These are phyloP conservation scores for Quercus wislizeni DNA, from an alignment of 306 rosid species.

Conservation along the genomic window DNA sequence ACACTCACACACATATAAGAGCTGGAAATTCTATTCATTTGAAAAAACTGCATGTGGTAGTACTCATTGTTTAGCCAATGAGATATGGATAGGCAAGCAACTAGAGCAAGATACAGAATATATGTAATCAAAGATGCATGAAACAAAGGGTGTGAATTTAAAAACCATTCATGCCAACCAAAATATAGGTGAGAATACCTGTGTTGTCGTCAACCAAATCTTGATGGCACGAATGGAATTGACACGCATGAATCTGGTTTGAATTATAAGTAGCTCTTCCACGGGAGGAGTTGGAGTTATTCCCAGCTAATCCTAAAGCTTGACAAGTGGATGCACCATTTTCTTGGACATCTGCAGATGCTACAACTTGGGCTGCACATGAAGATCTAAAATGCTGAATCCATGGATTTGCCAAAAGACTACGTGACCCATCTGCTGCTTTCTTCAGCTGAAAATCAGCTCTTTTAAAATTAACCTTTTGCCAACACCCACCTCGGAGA, in stretches of 20 bases:
- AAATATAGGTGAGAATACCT: constrained; percentile 33
- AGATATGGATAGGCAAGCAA: no score
- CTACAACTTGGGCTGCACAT: constrained; percentile 28
- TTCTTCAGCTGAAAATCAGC: constrained; percentile 23
- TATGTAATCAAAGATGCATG: background rate
- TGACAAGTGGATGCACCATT: background rate
- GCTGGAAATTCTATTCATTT: no score
- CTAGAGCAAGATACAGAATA: no score
- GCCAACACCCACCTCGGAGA: constrained; percentile 57
- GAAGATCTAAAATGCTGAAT: constrained; percentile 50
- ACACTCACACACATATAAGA: no score
- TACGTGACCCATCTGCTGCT: constrained; percentile 14
- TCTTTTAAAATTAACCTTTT: constrained; percentile 41
- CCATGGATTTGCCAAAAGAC: constrained; percentile 51
- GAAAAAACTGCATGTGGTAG: no score
- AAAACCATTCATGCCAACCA: background rate
- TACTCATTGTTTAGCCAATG: no score
- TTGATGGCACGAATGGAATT: constrained; percentile 15
- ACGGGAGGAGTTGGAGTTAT: constrained; percentile 19
- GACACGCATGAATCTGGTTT: constrained; percentile 13
- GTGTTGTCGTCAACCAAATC: constrained; percentile 31
- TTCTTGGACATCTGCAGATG: constrained; percentile 16
- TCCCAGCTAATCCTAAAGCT: constrained; percentile 15
- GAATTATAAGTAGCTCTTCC: constrained; percentile 9
- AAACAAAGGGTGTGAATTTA: background rate